Evolutionary conservation across 352 stramenopile species (phyloP), one percentile per base, ranked within the genome.

Genomic region (Pilasporangium apinafurcum): DNA sequence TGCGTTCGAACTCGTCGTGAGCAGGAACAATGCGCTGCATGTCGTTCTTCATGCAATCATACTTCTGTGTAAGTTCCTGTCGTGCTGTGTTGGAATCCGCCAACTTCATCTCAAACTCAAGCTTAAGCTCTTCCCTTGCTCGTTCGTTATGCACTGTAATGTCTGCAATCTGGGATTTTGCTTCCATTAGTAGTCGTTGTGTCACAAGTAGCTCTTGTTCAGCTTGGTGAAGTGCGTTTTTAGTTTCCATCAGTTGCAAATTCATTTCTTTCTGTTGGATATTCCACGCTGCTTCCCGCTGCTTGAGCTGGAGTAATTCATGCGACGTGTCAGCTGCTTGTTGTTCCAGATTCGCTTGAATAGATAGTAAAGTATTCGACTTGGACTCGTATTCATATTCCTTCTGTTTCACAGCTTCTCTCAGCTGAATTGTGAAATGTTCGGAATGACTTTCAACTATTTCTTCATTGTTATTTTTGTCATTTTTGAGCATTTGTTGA

Each of bases 221-320:
- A 8, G 56, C 62, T 36, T 42, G 29, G 16, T 45, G 33, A 14
- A 72, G 17, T 34, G 37, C 47, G 27, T 17, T 48, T 28, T 35
- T 51, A 8, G 53, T 36, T 33, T 77, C 53, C 18, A 43, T 37
- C 6, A 84, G 46, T 36, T 60, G 37, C 9, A 52, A 47, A 35
- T 81, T 43, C 13, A 65, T 55, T 29, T 74, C 45, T n/a, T 63
- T 57, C 9, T 65, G 56, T 14, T 75, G 59, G 25, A 86, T 52
- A 7, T 52, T 75, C 68, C 65, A 85, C 3, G 74, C 74, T 22
- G 57, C 54, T 43, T 87, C 64, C 9, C 73, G 73, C 44, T 86
- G 60, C 49, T 86, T 86, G 21, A 75, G 60, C 1, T 74, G 57
- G 0, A 81, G 52, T 29, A 90, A 52, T 36, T 86, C 67, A 14